A percentile compares a stretch with the other conserved stretches of the same genome.
phyloP scores from a whole-genome alignment of 2,329 filamentous ascomycete genomes.

The Myriangium duriaei region DNA sequence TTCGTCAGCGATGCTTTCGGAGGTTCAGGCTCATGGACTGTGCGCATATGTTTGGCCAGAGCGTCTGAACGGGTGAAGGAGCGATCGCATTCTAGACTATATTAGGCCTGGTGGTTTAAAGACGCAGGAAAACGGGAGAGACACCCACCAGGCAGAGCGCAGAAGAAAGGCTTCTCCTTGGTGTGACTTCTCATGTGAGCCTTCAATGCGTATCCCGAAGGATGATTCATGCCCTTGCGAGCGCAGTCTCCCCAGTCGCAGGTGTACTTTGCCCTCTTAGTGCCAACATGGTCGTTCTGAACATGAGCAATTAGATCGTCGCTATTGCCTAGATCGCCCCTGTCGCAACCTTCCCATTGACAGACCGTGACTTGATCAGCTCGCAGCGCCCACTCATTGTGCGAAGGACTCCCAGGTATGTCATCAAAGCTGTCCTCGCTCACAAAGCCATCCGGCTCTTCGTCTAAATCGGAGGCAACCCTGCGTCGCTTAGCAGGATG shows the following conservation, averaged over 20 bases:
- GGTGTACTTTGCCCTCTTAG: slow-evolving; percentile 89
- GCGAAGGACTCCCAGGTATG: slow-evolving; percentile 44
- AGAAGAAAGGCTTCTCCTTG: slow-evolving; percentile 96
- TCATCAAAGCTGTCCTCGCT: slow-evolving; percentile 82
- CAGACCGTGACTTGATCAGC: slow-evolving; percentile 36
- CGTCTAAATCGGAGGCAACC: slow-evolving; percentile 18
- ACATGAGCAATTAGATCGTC: slow-evolving; percentile 40
- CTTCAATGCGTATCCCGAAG: slow-evolving; percentile 88
- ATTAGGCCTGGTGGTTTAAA: no score
- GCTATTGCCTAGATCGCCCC: slow-evolving; percentile 37
- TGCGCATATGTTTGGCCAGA: slow-evolving; percentile 95
- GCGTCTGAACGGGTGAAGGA: slow-evolving; percentile 94
- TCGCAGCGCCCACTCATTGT: slow-evolving; percentile 29
- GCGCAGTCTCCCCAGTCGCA: slow-evolving; percentile 92
- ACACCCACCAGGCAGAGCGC: slow-evolving; percentile 69
- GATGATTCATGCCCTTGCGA: slow-evolving; percentile 80
- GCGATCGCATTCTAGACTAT: slow-evolving; percentile 71
- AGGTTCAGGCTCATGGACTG: slow-evolving; percentile 93
- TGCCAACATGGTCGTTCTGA: slow-evolving; percentile 78
- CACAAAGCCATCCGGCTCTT: slow-evolving; percentile 45
- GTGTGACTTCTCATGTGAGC: slow-evolving; percentile 98
- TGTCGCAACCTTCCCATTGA: slow-evolving; percentile 40
- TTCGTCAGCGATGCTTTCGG: slow-evolving; percentile 54
- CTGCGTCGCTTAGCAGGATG: slow-evolving; percentile 27
- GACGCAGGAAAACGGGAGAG: no score